Base-by-base conservation (phyloP, 1,139 yeast genomes). In the Suhomyces bribrorum region DNA sequence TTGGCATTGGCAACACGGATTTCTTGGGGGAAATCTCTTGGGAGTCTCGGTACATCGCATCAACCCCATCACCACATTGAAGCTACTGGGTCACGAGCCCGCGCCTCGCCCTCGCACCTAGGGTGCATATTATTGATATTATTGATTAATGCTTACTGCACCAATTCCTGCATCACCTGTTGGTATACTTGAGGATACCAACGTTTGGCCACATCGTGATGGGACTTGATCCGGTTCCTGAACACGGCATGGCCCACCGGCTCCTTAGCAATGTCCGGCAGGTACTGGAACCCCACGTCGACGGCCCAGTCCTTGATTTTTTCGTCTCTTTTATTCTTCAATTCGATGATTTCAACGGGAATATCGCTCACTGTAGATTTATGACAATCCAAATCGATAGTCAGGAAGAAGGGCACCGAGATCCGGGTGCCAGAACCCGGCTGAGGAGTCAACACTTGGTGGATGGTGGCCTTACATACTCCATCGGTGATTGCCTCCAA, bases 401-500 rank as follows among this genome's bases (percentile, higher is more conserved):
- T 74, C 50, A 70, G 80, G 56, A 77, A 77, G 53, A 75, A 76
- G 1, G 83, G 81, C 13, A 77, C 62, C 7, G 80, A 75, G 12
- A 77, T 56, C 35, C 83, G 54, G 9, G 79, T 76, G 1, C 82
- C 82, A 5, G 66, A 48, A 0, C 81, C 83, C 2, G 73, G 61
- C 14, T 62, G 51, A 0, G 87, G 86, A 1, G 79, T 71, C 32
- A 74, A 49, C 2, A 82, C 88, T 36, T 81, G 62, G 54, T 83
- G 89, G 14, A 82, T 79, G 0, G 88, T 81, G n/a, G 88, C 84
- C 47, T 66, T 73, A 50, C 81, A 75, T 4, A 74, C 76, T 4
- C 81, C 81, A 37, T 65, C 67, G 2, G 81, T 71, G 14, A 77
- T 63, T 14, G 78, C 77, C 50, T 77, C 81, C 33, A 77, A 53